Conservation (phyloP, 2,329 filamentous ascomycete genomes). For the Didymellaceae sp. region DNA sequence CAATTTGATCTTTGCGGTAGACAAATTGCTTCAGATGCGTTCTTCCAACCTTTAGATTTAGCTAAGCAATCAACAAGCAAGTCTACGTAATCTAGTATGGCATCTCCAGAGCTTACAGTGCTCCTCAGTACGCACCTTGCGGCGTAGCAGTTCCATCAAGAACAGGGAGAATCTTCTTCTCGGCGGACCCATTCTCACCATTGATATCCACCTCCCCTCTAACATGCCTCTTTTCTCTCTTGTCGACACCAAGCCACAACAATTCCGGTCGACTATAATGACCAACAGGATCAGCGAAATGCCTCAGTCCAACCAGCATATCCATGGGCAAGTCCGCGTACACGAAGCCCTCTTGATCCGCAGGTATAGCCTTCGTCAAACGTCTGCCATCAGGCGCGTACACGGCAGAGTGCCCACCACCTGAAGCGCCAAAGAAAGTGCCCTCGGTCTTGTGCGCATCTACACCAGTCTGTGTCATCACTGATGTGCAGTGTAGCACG, state of each 20-base stretch:
- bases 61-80: too few species aligned
- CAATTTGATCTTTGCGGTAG: too few species aligned
- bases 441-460: slow-evolving; percentile 52
- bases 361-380: slow-evolving; percentile 49
- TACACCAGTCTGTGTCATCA: slow-evolving; percentile 56
- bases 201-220: slow-evolving; percentile 12
- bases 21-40: too few species aligned
- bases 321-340: slow-evolving; percentile 60
- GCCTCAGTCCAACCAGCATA: slow-evolving; percentile 50
- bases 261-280: slow-evolving; percentile 61
- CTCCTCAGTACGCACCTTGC: slow-evolving; percentile 2
- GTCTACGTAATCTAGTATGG: too few species aligned
- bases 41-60: too few species aligned
- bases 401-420: slow-evolving; percentile 47
- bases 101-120: too few species aligned
- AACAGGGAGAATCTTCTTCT: not conserved
- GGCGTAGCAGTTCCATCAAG: not conserved
- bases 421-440: slow-evolving; percentile 51
- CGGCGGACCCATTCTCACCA: not conserved
- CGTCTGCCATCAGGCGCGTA: slow-evolving; percentile 60
- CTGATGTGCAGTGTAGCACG: slow-evolving; percentile 60
- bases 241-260: slow-evolving; percentile 57
- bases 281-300: slow-evolving; percentile 56
- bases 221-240: slow-evolving; percentile 38
- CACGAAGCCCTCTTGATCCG: slow-evolving; percentile 57